Evolutionary conservation across 176 grass and related monocot species (phyloP).

Genomic region (Typha latifolia): DNA sequence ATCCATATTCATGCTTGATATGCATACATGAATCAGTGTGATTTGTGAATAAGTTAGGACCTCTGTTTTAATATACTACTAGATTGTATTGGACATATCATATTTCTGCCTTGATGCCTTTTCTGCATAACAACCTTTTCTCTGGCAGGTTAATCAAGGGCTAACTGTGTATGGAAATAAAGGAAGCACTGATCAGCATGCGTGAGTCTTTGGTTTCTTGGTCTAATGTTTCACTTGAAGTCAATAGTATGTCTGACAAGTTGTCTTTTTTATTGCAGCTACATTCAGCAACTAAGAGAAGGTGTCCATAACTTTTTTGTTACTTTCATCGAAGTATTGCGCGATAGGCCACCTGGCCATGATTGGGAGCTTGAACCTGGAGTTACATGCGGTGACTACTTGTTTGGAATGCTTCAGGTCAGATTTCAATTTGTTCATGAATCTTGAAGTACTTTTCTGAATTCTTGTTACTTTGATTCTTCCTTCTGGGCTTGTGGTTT

Average conservation of each 20-base stretch:
- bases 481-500: background rate
- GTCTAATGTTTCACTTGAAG: conserved; percentile 9
- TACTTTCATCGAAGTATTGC: conserved; percentile 96
- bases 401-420: conserved; percentile 99
- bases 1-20: no score
- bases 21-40: no score
- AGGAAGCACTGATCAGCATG: conserved; percentile 99
- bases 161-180: conserved; percentile 96
- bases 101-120: background rate
- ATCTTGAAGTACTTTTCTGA: background rate
- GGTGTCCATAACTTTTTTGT: conserved; percentile 97
- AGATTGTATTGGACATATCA: no score
- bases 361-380: conserved; percentile 99
- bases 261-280: conserved; percentile 38
- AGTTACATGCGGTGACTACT: conserved; percentile 97
- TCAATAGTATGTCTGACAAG: conserved; percentile 11
- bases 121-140: background rate
- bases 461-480: background rate
- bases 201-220: conserved; percentile 39
- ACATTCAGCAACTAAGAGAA: conserved; percentile 99
- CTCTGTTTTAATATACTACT: no score
- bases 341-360: conserved; percentile 84
- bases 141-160: conserved; percentile 92
- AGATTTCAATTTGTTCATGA: conserved; percentile 1
- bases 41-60: no score